Evolutionary conservation across 345 rosid genomes (phyloP).

Genomic region (Brassica rapa): DNA sequence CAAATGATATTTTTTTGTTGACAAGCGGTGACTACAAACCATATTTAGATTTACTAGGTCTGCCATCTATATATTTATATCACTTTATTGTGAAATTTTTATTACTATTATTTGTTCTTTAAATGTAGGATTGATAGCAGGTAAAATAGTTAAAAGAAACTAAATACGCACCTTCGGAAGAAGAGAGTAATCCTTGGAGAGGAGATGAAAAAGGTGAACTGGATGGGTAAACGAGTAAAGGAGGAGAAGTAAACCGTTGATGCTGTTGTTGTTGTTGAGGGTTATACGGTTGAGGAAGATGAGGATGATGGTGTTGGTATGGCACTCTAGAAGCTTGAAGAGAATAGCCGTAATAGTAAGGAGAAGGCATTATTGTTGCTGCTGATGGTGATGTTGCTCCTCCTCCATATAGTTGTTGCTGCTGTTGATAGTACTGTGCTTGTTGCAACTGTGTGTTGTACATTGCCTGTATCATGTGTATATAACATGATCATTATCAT

Average conservation of each 20-base stretch:
- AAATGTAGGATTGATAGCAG: not conserved
- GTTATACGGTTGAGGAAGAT: conserved; percentile 52
- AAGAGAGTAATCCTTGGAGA: conserved; percentile 31
- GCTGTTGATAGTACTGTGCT: conserved; percentile 65
- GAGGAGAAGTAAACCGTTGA: conserved; percentile 54
- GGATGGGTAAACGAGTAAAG: conserved; percentile 42
- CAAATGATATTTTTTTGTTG: not conserved
- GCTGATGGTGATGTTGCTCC: conserved; percentile 42
- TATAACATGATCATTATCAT: conserved; percentile 14
- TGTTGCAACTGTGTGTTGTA: conserved; percentile 69
- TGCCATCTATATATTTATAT: not conserved
- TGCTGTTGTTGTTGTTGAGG: conserved; percentile 46
- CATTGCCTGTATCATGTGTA: conserved; percentile 39
- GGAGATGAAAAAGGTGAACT: conserved; percentile 35
- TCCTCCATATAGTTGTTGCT: conserved; percentile 48
- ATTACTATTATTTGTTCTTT: not conserved
- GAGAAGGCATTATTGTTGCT: conserved; percentile 52
- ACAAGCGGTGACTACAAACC: not conserved
- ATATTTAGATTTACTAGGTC: not conserved
- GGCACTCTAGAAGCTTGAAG: conserved; percentile 63
- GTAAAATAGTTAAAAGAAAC: not conserved
- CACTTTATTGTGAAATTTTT: not conserved
- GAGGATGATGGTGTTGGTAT: conserved; percentile 39
- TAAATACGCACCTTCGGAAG: conserved; percentile 52
- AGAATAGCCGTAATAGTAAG: conserved; percentile 65